Conservation (phyloP, 2,329 filamentous ascomycete genomes). For the Dryadomyces sulphureus region DNA sequence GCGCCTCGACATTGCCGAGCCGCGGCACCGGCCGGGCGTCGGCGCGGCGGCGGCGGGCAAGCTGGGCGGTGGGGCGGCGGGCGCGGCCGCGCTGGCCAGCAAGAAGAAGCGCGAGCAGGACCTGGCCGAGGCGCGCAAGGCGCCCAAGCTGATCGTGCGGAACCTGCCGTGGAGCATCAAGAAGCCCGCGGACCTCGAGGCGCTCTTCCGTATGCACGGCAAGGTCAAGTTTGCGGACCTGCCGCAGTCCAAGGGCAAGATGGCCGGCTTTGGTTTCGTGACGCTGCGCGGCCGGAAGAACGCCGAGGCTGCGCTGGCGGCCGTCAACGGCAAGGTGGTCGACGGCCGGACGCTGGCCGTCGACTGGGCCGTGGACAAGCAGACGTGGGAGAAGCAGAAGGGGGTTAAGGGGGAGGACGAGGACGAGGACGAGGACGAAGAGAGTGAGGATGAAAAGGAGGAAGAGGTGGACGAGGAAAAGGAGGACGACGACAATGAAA, state of each 20-base stretch:
- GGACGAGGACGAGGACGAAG: slow-evolving; percentile 15
- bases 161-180: slow-evolving; percentile 97
- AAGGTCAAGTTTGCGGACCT: slow-evolving; percentile 81
- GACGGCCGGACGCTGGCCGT: slow-evolving; percentile 83
- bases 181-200: slow-evolving; percentile 61
- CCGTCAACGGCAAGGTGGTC: slow-evolving; percentile 77
- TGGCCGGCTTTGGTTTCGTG: slow-evolving; percentile 87
- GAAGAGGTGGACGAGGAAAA: slow-evolving; percentile 9
- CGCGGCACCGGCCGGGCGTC: slow-evolving; percentile 53
- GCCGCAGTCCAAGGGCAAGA: slow-evolving; percentile 60
- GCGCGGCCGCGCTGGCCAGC: slow-evolving; percentile 22
- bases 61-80: not conserved
- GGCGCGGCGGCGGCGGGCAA: slow-evolving; percentile 20
- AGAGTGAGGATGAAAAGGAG: slow-evolving; percentile 15
- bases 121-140: slow-evolving; percentile 41
- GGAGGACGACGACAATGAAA: slow-evolving; percentile 15
- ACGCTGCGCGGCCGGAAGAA: slow-evolving; percentile 79
- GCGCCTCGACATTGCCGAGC: slow-evolving; percentile 75
- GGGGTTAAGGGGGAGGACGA: slow-evolving; percentile 19
- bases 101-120: slow-evolving; percentile 45
- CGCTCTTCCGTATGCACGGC: slow-evolving; percentile 74
- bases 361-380: slow-evolving; percentile 92
- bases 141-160: slow-evolving; percentile 71
- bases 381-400: slow-evolving; percentile 53
- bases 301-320: slow-evolving; percentile 73